Percentiles rank a stretch among this genome's conserved stretches.
phyloP scores from a whole-genome alignment of 78 protist species.

The Isochrysis galbana region DNA sequence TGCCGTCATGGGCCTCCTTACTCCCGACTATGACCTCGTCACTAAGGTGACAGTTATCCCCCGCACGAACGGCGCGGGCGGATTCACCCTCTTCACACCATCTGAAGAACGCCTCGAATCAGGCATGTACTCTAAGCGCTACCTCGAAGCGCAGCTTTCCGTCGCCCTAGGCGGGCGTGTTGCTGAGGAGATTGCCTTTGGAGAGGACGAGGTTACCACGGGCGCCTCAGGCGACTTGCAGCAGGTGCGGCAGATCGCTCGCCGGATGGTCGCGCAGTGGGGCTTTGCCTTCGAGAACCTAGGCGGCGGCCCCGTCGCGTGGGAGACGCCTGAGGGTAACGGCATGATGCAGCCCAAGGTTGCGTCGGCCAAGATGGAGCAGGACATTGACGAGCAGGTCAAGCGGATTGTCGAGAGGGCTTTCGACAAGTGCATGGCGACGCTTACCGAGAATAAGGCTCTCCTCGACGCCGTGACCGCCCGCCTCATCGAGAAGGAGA shows the following conservation, averaged over 20 bases:
- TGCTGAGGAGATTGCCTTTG: conserved; percentile 80
- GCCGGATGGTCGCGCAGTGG: conserved; percentile 53
- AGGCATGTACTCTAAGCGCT: conserved; percentile 55
- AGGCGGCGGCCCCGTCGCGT: conserved; percentile 23
- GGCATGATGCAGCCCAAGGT: conserved; percentile 35
- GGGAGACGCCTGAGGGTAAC: conserved; percentile 21
- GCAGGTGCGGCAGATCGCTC: conserved; percentile 82
- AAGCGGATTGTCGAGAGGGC: background rate
- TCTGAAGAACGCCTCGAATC: conserved; percentile 79
- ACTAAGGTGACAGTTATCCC: conserved; percentile 66
- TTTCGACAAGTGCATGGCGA: conserved; percentile 15
- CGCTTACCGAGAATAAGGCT: conserved; percentile 33
- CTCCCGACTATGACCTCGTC: conserved; percentile 86
- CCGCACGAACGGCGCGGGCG: conserved; percentile 73
- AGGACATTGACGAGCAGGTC: conserved; percentile 47
- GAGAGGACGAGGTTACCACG: conserved; percentile 5
- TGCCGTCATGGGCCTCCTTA: conserved; percentile 91
- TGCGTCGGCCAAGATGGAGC: conserved; percentile 33
- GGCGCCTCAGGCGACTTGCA: conserved; percentile 90
- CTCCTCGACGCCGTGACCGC: conserved; percentile 34
- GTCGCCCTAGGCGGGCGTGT: conserved; percentile 91
- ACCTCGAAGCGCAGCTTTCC: conserved; percentile 73
- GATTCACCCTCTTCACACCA: conserved; percentile 93
- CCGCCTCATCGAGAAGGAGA: conserved; percentile 52
- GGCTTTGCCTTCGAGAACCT: conserved; percentile 39